Percentiles rank a stretch among this genome's conserved stretches.
These are phyloP conservation scores for Sonneratia caseolaris DNA, from an alignment of 345 rosid genomes.

Conservation along the genomic window DNA sequence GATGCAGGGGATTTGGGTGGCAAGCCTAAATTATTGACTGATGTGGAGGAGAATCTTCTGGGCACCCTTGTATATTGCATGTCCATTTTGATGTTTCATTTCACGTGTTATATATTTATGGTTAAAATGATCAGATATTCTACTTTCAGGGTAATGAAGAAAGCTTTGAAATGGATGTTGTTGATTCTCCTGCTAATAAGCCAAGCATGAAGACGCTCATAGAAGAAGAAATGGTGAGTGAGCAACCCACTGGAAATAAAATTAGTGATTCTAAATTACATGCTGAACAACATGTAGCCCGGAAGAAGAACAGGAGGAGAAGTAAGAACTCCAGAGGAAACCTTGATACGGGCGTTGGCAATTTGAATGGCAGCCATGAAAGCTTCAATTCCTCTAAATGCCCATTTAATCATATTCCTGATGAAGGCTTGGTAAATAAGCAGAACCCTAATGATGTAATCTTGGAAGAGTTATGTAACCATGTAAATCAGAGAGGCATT, in stretches of 20 bases:
- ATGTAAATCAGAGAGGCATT: conserved; percentile 48
- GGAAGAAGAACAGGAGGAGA: conserved; percentile 42
- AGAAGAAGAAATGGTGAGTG: conserved; percentile 72
- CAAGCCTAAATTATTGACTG: conserved; percentile 24
- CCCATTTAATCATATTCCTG: conserved; percentile 17
- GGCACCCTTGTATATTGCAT: conserved; percentile 11
- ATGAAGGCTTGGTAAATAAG: conserved; percentile 23
- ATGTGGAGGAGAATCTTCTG: conserved; percentile 25
- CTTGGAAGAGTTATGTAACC: conserved; percentile 58
- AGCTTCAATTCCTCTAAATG: conserved; percentile 21
- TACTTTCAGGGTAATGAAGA: conserved; percentile 47
- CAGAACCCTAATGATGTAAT: conserved; percentile 41
- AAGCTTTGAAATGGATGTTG: conserved; percentile 12
- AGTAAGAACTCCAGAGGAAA: conserved; percentile 45
- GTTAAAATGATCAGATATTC: conserved; percentile 4
- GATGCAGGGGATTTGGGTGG: conserved; percentile 27
- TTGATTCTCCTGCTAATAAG: conserved; percentile 22
- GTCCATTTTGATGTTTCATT: not conserved
- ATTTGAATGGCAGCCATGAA: conserved; percentile 14
- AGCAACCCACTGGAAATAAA: conserved; percentile 32
- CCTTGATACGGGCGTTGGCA: conserved; percentile 29
- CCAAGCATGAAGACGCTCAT: conserved; percentile 90
- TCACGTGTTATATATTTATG: not conserved
- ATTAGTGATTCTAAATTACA: conserved; percentile 29
- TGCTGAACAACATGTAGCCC: conserved; percentile 35